Base-by-base conservation (phyloP, 1,139 yeast species). In the Candida glucosophila region DNA sequence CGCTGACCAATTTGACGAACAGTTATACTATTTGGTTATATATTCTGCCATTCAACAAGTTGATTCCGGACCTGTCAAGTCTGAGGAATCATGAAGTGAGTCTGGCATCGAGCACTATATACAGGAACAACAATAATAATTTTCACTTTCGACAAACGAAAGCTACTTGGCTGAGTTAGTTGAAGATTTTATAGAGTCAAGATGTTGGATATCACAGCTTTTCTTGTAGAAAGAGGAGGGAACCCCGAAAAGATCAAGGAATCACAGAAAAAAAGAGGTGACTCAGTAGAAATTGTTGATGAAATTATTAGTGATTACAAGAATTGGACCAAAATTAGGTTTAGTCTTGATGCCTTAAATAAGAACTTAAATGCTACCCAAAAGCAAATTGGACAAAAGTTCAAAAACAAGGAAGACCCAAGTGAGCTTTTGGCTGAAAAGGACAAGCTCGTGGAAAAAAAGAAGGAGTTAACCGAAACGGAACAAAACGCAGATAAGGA, bases 171-270 rank as follows among this genome's bases (percentile, higher is more conserved):
- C n/a, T n/a, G n/a, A 11, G n/a, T 20, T 20, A 6, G 14, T 12
- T 12, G 14, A 7, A 14, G n/a, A 16, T 20, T 11, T n/a, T 8
- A 5, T 11, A 6, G 12, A 18, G 10, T 24, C 15, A 28, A 27
- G 14, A 88, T 90, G 98, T 77, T 90, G 60, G 97, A 88, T 55
- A 83, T 90, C 40, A 69, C 78, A 45, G 80, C 82, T 49, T 90
- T 90, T 52, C 75, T 90, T 43, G 94, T 77, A 43, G 98, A 90
- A 52, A 86, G 85, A 59, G 98, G 98, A 34, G 98, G 97, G 39
- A 74, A 86, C 55, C 96, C 98, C 22, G 92, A 86, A 41, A 64
- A 66, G 35, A 85, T 90, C 49, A 80, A 80, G 52, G 75, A 65
- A 44, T 86, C 97, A 19, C 98, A 90, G 58, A 74, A 66, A 56